A percentile compares a stretch with the other conserved stretches of the same genome.
Conservation (phyloP, 495 filamentous ascomycete species). For the Aspergillus taichungensis region DNA sequence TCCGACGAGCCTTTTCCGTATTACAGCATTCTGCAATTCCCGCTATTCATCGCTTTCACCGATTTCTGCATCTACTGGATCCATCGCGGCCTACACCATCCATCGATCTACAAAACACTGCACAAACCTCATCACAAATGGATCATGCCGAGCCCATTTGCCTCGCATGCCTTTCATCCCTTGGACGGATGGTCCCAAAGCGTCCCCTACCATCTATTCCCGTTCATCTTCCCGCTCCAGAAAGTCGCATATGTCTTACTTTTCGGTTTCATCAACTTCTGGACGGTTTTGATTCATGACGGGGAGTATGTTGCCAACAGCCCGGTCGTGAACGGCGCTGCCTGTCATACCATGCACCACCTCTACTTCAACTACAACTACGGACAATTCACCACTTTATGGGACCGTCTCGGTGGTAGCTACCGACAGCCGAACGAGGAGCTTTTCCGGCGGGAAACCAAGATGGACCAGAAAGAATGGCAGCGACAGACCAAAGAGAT, state of each 20-base stretch:
- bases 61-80: constrained; percentile 94
- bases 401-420: constrained; percentile 84
- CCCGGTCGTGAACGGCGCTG: constrained; percentile 85
- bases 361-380: constrained; percentile 99
- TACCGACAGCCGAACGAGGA: constrained; percentile 84
- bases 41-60: constrained; percentile 86
- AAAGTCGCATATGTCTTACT: constrained; percentile 80
- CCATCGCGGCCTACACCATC: constrained; percentile 83
- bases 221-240: constrained; percentile 87
- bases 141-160: constrained; percentile 97
- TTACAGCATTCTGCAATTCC: constrained; percentile 84
- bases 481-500: constrained; percentile 73
- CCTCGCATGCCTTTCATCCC: constrained; percentile 90
- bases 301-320: constrained; percentile 90
- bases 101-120: constrained; percentile 71
- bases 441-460: constrained; percentile 78
- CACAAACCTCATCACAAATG: constrained; percentile 99
- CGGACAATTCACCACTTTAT: constrained; percentile 91
- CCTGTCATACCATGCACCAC: constrained; percentile 95
- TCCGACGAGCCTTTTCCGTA: constrained; percentile 61
- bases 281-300: constrained; percentile 97
- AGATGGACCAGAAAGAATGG: constrained; percentile 80
- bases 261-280: constrained; percentile 91
- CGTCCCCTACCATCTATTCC: constrained; percentile 87
- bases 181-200: constrained; percentile 90